phyloP scores from a whole-genome alignment of 495 filamentous ascomycete genomes.

The Aspergillus homomorphus region DNA sequence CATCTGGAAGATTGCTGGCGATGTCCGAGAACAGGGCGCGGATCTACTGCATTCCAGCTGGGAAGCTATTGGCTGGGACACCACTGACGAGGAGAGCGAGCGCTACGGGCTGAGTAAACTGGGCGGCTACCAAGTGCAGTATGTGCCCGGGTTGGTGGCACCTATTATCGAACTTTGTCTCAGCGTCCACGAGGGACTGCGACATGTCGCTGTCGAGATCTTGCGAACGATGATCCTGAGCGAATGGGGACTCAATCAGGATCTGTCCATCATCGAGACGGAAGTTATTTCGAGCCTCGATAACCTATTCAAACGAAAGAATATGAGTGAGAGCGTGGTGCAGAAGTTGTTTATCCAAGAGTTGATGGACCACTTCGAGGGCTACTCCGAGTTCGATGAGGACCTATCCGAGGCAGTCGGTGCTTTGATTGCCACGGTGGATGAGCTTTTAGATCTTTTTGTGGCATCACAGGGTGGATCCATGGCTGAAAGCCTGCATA shows the following conservation, averaged over 20 bases:
- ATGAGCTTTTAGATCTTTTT: conserved; percentile 87
- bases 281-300: conserved; percentile 97
- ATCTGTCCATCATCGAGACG: conserved; percentile 86
- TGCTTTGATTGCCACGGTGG: conserved; percentile 75
- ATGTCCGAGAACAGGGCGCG: conserved; percentile 89
- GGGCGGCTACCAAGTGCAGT: conserved; percentile 97
- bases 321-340: conserved; percentile 79
- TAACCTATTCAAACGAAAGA: conserved; percentile 82
- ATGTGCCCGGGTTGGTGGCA: conserved; percentile 85
- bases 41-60: conserved; percentile 79
- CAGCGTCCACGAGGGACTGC: conserved; percentile 88
- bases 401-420: conserved; percentile 73
- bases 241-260: conserved; percentile 95
- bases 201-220: conserved; percentile 86
- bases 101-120: conserved; percentile 78
- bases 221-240: conserved; percentile 97
- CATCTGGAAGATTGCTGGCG: conserved; percentile 98
- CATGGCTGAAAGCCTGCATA: conserved; percentile 77
- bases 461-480: conserved; percentile 87
- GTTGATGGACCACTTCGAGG: conserved; percentile 75
- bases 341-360: conserved; percentile 93
- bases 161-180: conserved; percentile 93
- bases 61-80: conserved; percentile 98
- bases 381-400: conserved; percentile 65
- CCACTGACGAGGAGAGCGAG: conserved; percentile 66